Percentiles rank a stretch among this genome's conserved stretches.
These are phyloP conservation scores for Podospora appendiculata DNA, from an alignment of 495 filamentous ascomycete genomes.

Conservation along the genomic window DNA sequence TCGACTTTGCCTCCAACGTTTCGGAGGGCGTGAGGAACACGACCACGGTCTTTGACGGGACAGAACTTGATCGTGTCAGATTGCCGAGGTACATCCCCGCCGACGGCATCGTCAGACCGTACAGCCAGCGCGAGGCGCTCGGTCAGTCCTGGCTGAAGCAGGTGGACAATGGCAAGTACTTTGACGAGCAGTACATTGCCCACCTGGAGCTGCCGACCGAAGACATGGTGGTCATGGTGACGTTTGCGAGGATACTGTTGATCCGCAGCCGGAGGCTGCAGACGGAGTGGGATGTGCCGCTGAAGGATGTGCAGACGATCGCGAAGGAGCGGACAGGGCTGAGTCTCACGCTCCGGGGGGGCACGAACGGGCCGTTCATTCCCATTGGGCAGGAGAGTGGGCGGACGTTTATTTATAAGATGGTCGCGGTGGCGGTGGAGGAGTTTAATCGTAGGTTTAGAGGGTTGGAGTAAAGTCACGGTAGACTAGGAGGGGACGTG, in stretches of 20 bases:
- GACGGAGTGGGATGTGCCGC: constrained; percentile 89
- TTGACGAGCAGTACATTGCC: constrained; percentile 94
- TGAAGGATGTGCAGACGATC: constrained; percentile 95
- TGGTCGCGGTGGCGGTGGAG: constrained; percentile 49
- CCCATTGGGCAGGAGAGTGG: constrained; percentile 83
- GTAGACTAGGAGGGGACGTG: not conserved
- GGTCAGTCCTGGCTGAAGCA: constrained; percentile 99
- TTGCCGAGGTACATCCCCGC: constrained; percentile 83
- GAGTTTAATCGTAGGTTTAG: constrained; percentile 50
- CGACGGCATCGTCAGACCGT: constrained; percentile 91
- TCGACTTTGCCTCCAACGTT: constrained; percentile 93
- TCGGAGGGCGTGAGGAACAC: constrained; percentile 97
- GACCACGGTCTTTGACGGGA: constrained; percentile 92
- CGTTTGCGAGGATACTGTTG: constrained; percentile 85
- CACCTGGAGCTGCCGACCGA: constrained; percentile 85
- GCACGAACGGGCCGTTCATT: constrained; percentile 89
- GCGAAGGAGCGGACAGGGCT: constrained; percentile 93
- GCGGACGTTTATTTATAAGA: constrained; percentile 74
- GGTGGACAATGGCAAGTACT: constrained; percentile 91
- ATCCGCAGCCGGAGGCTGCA: constrained; percentile 75
- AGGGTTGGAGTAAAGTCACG: constrained; percentile 26
- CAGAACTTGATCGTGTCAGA: constrained; percentile 89
- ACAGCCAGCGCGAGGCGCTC: constrained; percentile 90
- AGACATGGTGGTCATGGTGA: constrained; percentile 93
- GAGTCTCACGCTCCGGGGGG: constrained; percentile 78